Percentiles rank a stretch among this genome's conserved stretches.
These are phyloP conservation scores for Podospora conica DNA, from an alignment of 495 filamentous ascomycete species.

Conservation along the genomic window DNA sequence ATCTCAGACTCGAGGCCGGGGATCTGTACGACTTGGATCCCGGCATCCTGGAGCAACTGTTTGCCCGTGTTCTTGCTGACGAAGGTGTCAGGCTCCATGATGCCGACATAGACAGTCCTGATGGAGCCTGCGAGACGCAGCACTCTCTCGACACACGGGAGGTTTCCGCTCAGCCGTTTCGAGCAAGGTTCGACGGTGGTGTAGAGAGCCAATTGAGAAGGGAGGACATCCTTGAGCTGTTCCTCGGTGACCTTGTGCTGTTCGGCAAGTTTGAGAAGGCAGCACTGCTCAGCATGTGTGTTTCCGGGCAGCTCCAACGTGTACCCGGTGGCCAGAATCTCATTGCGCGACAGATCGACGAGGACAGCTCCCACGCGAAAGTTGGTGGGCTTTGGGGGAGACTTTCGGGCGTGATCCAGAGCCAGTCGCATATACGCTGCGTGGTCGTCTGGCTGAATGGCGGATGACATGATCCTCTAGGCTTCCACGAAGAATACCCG, in stretches of 20 bases:
- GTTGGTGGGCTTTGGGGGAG: conserved; percentile 80
- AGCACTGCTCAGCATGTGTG: conserved; percentile 93
- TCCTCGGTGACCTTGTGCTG: conserved; percentile 47
- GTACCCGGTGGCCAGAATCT: conserved; percentile 77
- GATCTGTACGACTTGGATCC: conserved; percentile 67
- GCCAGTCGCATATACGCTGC: conserved; percentile 62
- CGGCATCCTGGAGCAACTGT: conserved; percentile 59
- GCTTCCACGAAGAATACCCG: not conserved
- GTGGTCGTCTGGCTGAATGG: conserved; percentile 46
- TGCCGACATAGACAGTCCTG: conserved; percentile 76
- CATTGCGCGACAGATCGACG: conserved; percentile 50
- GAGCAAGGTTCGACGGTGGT: conserved; percentile 94
- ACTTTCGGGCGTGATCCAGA: conserved; percentile 65
- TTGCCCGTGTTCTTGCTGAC: conserved; percentile 73
- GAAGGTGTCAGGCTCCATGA: conserved; percentile 84
- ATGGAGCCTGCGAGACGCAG: conserved; percentile 56
- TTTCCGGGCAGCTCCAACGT: conserved; percentile 88
- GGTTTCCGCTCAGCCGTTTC: conserved; percentile 71
- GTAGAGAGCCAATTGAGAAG: conserved; percentile 60
- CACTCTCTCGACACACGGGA: conserved; percentile 77
- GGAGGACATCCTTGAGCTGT: conserved; percentile 49
- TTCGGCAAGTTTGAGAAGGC: conserved; percentile 67
- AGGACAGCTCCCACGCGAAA: conserved; percentile 88
- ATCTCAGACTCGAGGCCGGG: conserved; percentile 77
- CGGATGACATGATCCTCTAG: not conserved